Conservation (phyloP, 805 yeast genomes). For the Hanseniaspora mollemarum region DNA sequence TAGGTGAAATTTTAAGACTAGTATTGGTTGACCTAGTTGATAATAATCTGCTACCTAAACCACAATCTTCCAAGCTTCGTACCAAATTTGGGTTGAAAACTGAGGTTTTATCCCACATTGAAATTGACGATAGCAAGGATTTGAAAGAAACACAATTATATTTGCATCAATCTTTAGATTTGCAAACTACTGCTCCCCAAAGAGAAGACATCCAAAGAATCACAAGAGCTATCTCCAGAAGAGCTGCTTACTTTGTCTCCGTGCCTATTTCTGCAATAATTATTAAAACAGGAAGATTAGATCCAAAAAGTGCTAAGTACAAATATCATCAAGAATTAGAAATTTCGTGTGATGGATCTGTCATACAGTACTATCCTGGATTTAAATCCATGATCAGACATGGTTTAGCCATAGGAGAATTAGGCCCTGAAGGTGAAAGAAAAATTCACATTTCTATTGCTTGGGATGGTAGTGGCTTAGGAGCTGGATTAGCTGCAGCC, state of each 20-base stretch:
- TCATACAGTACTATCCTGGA: conserved; percentile 86
- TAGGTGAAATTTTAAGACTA: conserved; percentile 80
- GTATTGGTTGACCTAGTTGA: conserved; percentile 56
- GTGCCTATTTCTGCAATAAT: conserved; percentile 80
- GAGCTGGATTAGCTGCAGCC: conserved; percentile 87
- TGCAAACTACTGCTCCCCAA: conserved; percentile 61
- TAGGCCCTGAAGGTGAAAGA: conserved; percentile 65
- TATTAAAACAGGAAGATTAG: conserved; percentile 53
- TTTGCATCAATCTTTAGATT: conserved; percentile 52
- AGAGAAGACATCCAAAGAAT: conserved; percentile 60
- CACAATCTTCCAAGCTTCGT: conserved; percentile 31
- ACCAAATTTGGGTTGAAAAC: conserved; percentile 65
- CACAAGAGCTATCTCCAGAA: conserved; percentile 66
- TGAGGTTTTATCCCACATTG: conserved; percentile 75
- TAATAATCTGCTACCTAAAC: conserved; percentile 46
- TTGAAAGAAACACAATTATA: conserved; percentile 60
- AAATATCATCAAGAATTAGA: conserved; percentile 63
- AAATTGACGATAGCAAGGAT: conserved; percentile 69
- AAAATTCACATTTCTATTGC: conserved; percentile 70
- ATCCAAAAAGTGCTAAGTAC: conserved; percentile 23
- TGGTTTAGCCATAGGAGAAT: conserved; percentile 56
- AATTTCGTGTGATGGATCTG: conserved; percentile 92
- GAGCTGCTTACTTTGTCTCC: conserved; percentile 85
- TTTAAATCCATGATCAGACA: conserved; percentile 70
- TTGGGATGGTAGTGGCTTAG: conserved; percentile 93